Base-by-base conservation (phyloP, 192 early-diverging fungal genomes). In the Rhizoclosmatium sp. region DNA sequence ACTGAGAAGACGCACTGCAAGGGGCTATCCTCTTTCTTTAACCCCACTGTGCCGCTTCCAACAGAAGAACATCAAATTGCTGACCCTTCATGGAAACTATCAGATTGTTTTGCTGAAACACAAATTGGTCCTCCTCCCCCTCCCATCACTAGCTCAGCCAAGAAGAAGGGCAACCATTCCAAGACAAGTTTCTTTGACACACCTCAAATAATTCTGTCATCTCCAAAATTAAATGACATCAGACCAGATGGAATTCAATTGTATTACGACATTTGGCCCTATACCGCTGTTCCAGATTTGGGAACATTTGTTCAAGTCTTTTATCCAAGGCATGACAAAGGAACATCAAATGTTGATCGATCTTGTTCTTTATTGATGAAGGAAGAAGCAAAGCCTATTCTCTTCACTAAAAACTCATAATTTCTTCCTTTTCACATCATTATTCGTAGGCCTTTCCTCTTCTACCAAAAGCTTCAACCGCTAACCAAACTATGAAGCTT, bases 361-460 rank as follows among this genome's bases (percentile, higher is more conserved):
- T 46, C 67, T 42, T 69, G 67, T 47, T 41, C 67, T 45, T 2
- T 69, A 45, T 69, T 69, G 19, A 69, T 69, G 67, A 46, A 46
- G 40, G 61, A 64, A 5, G 21, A 64, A 54, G 5, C 51, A 31
- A 31, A 31, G 31, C 31, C 31, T 31, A 31, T 31, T 31, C 31
- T 31, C 31, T 31, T 31, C 31, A 0, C 31, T 31, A 31, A 31
- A 31, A 0, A 31, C 31, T 31, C 31, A 31, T 31, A 31, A 31
- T 31, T 31, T 31, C 31, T 31, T 31, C 31, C 31, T 31, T 31
- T n/a, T n/a, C n/a, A n/a, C n/a, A 51, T 51, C 5, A 51, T 51
- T 51, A 51, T 51, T 51, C 14, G 5, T 51, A 4, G 49, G 49
- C 14, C 14, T 51, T 9, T 14, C 14, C 49, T 51, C 49, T 51